Evolutionary conservation across 2,329 filamentous ascomycete genomes (phyloP).

Genomic region (Pseudocercospora pini-densiflorae): DNA sequence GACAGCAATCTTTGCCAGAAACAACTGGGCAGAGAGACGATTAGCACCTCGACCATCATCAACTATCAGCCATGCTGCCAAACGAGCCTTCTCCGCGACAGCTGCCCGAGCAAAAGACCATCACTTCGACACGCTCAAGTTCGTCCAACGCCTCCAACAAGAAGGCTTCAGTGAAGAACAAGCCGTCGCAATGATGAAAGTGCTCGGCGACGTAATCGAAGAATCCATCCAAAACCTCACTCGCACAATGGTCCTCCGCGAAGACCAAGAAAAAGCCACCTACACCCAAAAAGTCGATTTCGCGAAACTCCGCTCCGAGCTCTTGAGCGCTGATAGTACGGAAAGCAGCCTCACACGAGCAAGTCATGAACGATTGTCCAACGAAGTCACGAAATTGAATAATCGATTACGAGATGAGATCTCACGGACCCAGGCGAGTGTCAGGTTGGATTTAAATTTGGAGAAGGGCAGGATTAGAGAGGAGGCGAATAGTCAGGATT

Average conservation of each 20-base stretch:
- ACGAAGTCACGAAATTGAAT: constrained; percentile 93
- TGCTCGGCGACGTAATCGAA: constrained; percentile 94
- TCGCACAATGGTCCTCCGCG: constrained; percentile 94
- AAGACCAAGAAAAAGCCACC: constrained; percentile 82
- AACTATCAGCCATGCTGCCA: constrained; percentile 14
- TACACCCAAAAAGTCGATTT: constrained; percentile 94
- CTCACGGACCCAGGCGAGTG: constrained; percentile 88
- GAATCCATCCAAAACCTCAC: constrained; percentile 98
- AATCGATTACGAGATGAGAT: constrained; percentile 91
- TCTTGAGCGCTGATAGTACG: constrained; percentile 87
- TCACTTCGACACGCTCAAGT: constrained; percentile 98
- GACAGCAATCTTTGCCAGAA: constrained; percentile 28
- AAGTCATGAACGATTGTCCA: constrained; percentile 89
- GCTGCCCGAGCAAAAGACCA: constrained; percentile 71
- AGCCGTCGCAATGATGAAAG: constrained; percentile 97
- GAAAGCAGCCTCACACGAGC: constrained; percentile 87
- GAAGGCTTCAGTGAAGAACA: constrained; percentile 97
- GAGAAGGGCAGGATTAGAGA: constrained; percentile 97
- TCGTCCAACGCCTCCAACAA: constrained; percentile 84
- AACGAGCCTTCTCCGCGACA: constrained; percentile 68
- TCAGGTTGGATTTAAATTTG: constrained; percentile 88
- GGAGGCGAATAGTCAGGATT: constrained; percentile 93
- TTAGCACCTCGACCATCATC: constrained; percentile 12
- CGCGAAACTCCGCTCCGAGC: constrained; percentile 91
- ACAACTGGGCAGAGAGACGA: constrained; percentile 25